phyloP scores from a whole-genome alignment of 129 eudicot species.

The sunflower (Helianthus annuus) region DNA sequence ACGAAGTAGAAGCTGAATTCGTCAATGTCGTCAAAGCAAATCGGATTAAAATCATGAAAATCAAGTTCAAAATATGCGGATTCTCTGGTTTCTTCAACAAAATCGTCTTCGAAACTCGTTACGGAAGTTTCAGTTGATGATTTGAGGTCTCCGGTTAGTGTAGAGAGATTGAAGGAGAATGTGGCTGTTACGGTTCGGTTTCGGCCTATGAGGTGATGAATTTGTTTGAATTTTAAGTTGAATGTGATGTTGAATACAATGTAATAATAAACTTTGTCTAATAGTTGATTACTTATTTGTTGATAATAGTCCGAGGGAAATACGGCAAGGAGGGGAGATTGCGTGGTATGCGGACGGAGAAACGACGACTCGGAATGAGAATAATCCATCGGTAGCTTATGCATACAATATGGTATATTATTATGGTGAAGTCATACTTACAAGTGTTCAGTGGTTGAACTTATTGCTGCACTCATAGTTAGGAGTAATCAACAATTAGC shows the following conservation, averaged over 20 bases:
- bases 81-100: constrained; percentile 58
- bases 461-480: neutral
- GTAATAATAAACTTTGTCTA: too few relatives aligned
- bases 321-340: constrained; percentile 95
- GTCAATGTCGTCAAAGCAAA: constrained; percentile 42
- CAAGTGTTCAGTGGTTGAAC: constrained; percentile 1
- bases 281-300: neutral
- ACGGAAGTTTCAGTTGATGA: constrained; percentile 57
- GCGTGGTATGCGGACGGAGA: constrained; percentile 99
- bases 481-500: constrained; percentile 10
- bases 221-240: constrained; percentile 3
- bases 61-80: constrained; percentile 38
- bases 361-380: constrained; percentile 80
- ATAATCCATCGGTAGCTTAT: constrained; percentile 73
- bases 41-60: constrained; percentile 44
- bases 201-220: constrained; percentile 84
- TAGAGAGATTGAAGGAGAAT: constrained; percentile 83
- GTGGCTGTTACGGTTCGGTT: constrained; percentile 97
- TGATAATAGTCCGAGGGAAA: constrained; percentile 78
- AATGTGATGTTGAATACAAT: neutral
- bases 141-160: constrained; percentile 54
- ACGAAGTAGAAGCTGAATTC: constrained; percentile 5
- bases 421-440: constrained; percentile 16
- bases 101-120: constrained; percentile 62
- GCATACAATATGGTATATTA: constrained; percentile 81